Evolutionary conservation across 164 flowering plant genomes (phyloP).

Genomic region (Umbilicus rupestris): DNA sequence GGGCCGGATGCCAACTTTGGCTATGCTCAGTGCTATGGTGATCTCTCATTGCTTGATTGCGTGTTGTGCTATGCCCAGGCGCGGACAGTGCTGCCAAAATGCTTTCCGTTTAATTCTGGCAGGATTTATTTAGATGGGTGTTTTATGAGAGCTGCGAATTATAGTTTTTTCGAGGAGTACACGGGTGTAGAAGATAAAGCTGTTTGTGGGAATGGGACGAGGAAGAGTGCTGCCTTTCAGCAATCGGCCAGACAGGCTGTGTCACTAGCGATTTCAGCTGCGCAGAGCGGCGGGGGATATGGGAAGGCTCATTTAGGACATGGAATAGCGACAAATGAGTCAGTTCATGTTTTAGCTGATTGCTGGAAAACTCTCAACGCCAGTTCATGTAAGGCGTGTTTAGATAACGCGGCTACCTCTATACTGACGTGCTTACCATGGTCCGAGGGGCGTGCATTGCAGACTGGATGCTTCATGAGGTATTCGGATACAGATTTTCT

Average conservation of each 20-base stretch:
- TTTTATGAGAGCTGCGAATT: constrained; percentile 64
- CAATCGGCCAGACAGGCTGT: constrained; percentile 45
- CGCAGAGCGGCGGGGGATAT: constrained; percentile 37
- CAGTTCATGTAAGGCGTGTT: constrained; percentile 52
- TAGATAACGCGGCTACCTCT: constrained; percentile 57
- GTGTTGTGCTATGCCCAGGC: constrained; percentile 62
- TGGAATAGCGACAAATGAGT: constrained; percentile 26
- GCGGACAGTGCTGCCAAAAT: constrained; percentile 60
- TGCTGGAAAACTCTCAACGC: constrained; percentile 64
- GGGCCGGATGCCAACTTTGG: constrained; percentile 55
- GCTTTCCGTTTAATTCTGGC: constrained; percentile 53
- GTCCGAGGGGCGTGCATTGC: constrained; percentile 73
- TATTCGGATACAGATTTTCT: constrained; percentile 73
- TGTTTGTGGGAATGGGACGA: constrained; percentile 47
- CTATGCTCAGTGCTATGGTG: constrained; percentile 84
- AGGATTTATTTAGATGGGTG: constrained; percentile 71
- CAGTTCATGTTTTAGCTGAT: constrained; percentile 61
- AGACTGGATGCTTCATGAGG: constrained; percentile 87
- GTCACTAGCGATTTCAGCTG: constrained; percentile 28
- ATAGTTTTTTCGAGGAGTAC: constrained; percentile 52
- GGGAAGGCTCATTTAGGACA: constrained; percentile 30
- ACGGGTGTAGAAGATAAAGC: constrained; percentile 41
- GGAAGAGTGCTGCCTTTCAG: constrained; percentile 25
- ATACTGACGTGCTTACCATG: constrained; percentile 60
- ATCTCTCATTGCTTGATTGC: constrained; percentile 61